A percentile compares a stretch with the other conserved stretches of the same genome.
Evolutionary conservation across 345 rosid species (phyloP).

Genomic region (Combretum micranthum): DNA sequence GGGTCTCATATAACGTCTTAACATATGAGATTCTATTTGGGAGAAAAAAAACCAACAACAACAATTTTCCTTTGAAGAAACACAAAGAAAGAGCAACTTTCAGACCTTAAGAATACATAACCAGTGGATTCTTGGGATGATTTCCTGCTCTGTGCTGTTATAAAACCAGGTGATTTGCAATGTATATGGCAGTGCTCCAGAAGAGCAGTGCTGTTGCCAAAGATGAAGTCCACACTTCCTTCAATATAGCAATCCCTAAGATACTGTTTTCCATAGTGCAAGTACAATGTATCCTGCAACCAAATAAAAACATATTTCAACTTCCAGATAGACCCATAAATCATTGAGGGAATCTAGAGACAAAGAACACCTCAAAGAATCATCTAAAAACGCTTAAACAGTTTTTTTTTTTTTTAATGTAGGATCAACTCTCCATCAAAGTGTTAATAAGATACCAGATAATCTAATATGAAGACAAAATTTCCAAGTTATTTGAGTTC

Average conservation of each 20-base stretch:
- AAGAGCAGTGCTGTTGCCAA: constrained; percentile 90
- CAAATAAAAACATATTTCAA: neutral
- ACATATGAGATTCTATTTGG: too few relatives aligned
- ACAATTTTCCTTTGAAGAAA: too few relatives aligned
- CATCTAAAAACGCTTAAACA: too few relatives aligned
- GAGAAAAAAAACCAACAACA: too few relatives aligned
- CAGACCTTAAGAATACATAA: constrained; percentile 80
- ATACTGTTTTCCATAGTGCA: constrained; percentile 89
- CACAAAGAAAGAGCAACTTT: too few relatives aligned
- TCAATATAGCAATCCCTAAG: constrained; percentile 84
- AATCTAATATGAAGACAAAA: neutral
- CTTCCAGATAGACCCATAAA: neutral
- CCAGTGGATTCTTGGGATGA: constrained; percentile 90
- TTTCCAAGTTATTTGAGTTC: neutral
- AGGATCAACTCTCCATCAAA: too few relatives aligned
- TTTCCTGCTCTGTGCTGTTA: constrained; percentile 97
- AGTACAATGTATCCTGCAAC: constrained; percentile 81
- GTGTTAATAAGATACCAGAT: neutral
- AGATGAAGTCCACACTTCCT: constrained; percentile 92
- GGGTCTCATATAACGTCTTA: too few relatives aligned
- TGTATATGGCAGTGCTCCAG: constrained; percentile 96
- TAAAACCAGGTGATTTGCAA: constrained; percentile 79
- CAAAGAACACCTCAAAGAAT: neutral
- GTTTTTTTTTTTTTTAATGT: too few relatives aligned
- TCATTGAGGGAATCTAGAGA: neutral